Evolutionary conservation across 345 rosid species (phyloP), one percentile per base, ranked within the genome.

Genomic region (Brassica cretica): DNA sequence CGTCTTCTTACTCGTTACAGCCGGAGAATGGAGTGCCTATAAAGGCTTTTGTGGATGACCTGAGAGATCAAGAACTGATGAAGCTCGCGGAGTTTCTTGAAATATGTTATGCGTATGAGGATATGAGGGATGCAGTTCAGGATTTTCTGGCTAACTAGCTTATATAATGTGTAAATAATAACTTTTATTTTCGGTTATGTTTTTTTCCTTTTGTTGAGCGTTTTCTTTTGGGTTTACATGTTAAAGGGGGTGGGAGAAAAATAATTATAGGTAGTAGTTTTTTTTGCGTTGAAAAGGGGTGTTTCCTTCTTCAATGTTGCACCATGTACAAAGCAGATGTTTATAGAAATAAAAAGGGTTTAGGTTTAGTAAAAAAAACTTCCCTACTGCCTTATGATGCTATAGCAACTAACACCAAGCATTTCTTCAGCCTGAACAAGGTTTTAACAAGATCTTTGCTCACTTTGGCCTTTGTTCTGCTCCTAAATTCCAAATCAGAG

Each of bases 1-100:
- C 98, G 0, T 84, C 86, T 70, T 83, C 93, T 25, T 92, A 91
- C 74, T 35, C 69, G 6, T 74, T 85, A 63, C 98, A 95, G 71
- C 97, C 97, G 2, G 90, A 89, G 55, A 95, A 90, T 64, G 98
- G 94, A 0, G 82, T 95, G 39, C 96, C 98, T 5, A 82, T 92
- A 37, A 80, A 68, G 70, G 88, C 93, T 1, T 92, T 91, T 37
- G 68, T 53, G 59, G 59, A 53, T 7, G 59, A 53, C 24, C 10
- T 53, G 24, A 53, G 0, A 53, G 59, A 53, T 64, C 70, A 55
- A 24, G 94, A 92, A 83, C 82, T 95, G 51, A 32, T 74, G 76
- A 88, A 82, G 75, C 72, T 92, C 76, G 75, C 35, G 14, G 75
- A 65, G 68, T 89, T 94, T 69, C 84, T 94, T 44, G 83, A 87